These are phyloP conservation scores for Ephemerocybe angulata DNA, from an alignment of 768 basidiomycete genomes.

Conservation along the genomic window DNA sequence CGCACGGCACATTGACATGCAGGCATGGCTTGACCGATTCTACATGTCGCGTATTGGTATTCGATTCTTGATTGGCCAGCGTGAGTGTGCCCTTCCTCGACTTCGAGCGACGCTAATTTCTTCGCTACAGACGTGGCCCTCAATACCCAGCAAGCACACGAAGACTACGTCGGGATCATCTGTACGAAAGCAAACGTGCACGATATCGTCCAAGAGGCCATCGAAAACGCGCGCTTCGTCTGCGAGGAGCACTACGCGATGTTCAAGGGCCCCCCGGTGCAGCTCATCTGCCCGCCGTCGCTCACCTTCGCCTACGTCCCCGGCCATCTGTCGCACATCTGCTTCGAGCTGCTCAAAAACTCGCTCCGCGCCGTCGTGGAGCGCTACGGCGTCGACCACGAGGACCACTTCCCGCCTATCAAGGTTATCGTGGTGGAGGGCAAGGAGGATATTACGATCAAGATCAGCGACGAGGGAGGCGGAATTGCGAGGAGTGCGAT, in stretches of 20 bases:
- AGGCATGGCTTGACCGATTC: slow-evolving; percentile 95
- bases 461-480: slow-evolving; percentile 96
- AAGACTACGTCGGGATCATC: slow-evolving; percentile 95
- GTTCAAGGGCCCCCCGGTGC: slow-evolving; percentile 94
- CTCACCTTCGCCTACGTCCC: slow-evolving; percentile 94
- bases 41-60: slow-evolving; percentile 96
- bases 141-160: slow-evolving; percentile 86
- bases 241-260: slow-evolving; percentile 96
- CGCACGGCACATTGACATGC: slow-evolving; percentile 77
- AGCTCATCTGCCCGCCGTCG: slow-evolving; percentile 87
- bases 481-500: slow-evolving; percentile 88
- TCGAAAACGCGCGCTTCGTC: slow-evolving; percentile 94
- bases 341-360: slow-evolving; percentile 97
- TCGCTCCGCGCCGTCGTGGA: slow-evolving; percentile 96
- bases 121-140: slow-evolving; percentile 78
- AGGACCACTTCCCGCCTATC: slow-evolving; percentile 81
- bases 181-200: slow-evolving; percentile 98
- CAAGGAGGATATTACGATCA: slow-evolving; percentile 97
- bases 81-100: slow-evolving; percentile 41
- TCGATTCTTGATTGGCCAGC: slow-evolving; percentile 94
- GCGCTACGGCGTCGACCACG: slow-evolving; percentile 77
- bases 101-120: slow-evolving; percentile 4
- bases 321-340: slow-evolving; percentile 93
- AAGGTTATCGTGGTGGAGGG: slow-evolving; percentile 95
- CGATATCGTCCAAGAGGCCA: slow-evolving; percentile 95